Base-by-base conservation (phyloP, 140 eudicot genomes). In the Bidens hawaiensis region DNA sequence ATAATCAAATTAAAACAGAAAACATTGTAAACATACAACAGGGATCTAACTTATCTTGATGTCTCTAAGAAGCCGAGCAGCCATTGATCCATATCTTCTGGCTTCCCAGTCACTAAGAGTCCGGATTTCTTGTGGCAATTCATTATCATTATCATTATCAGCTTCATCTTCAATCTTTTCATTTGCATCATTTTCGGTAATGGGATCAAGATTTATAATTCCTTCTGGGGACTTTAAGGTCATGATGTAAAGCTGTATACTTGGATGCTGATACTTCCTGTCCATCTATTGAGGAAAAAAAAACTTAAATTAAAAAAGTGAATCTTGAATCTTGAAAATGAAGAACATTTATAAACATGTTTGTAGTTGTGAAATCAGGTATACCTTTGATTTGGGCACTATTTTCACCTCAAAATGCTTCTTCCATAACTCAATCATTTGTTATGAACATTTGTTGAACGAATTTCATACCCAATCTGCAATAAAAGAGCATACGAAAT, bases 61-160 rank as follows among this genome's bases (percentile, higher is more conserved):
- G 72, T 91, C 98, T 54, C 80, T 78, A 68, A 91, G 90, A 68
- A 91, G 98, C 50, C 95, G 79, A 51, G 98, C 98, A 65, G 96
- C 96, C 98, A 91, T 91, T 24, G 96, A 80, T 22, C 98, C 98
- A 23, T 38, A 81, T 75, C 98, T 91, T 83, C 98, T 74, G 31
- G 83, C 85, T 49, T 87, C 96, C 96, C 98, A 91, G 13, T 87
- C 95, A 53, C 81, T 84, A 11, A 82, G 85, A 48, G 77, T 72
- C 41, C 34, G 64, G 34, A 64, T 56, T 71, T 70, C 69, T 27
- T 60, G 42, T 28, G 43, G 74, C 57, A 65, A 4, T 24, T 48
- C 46, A n/a, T n/a, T n/a, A n/a, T n/a, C n/a, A n/a, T n/a, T n/a
- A n/a, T n/a, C n/a, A 40, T 46, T 30, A 60, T 49, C 83, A 41